These are phyloP conservation scores for Penicillium angulare DNA, from an alignment of 495 filamentous ascomycete genomes.

Conservation along the genomic window DNA sequence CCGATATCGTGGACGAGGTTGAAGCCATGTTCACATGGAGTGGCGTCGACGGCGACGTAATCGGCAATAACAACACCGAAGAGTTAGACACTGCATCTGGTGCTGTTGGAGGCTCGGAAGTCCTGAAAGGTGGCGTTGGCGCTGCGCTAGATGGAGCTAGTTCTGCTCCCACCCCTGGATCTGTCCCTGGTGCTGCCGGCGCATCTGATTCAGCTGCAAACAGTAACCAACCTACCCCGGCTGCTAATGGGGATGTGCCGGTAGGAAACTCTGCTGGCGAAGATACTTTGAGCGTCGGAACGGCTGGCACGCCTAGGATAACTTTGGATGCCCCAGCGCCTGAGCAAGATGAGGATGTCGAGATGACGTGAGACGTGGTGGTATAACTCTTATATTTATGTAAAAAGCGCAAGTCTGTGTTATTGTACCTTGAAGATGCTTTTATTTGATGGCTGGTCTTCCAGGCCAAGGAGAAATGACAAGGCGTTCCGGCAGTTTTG, in stretches of 20 bases:
- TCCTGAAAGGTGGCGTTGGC: constrained; percentile 35
- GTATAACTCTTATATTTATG: no score
- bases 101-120: constrained; percentile 37
- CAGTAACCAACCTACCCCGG: constrained; percentile 21
- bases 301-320: constrained; percentile 26
- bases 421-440: no score
- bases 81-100: constrained; percentile 28
- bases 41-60: constrained; percentile 39
- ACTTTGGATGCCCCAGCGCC: constrained; percentile 18
- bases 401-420: no score
- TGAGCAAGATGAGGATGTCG: constrained; percentile 34
- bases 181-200: constrained; percentile 7
- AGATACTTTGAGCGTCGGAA: constrained; percentile 28
- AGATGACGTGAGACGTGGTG: constrained; percentile 32
- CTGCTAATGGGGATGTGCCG: constrained; percentile 10
- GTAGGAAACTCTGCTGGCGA: constrained; percentile 22
- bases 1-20: constrained; percentile 89
- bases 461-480: neutral
- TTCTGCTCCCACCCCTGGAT: constrained; percentile 13
- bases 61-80: constrained; percentile 28
- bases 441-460: no score
- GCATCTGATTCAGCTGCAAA: constrained; percentile 26
- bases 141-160: constrained; percentile 34
- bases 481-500: neutral
- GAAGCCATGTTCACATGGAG: constrained; percentile 57